phyloP scores from a whole-genome alignment of 768 basidiomycete genomes.

The Tricholoma saponaceum region DNA sequence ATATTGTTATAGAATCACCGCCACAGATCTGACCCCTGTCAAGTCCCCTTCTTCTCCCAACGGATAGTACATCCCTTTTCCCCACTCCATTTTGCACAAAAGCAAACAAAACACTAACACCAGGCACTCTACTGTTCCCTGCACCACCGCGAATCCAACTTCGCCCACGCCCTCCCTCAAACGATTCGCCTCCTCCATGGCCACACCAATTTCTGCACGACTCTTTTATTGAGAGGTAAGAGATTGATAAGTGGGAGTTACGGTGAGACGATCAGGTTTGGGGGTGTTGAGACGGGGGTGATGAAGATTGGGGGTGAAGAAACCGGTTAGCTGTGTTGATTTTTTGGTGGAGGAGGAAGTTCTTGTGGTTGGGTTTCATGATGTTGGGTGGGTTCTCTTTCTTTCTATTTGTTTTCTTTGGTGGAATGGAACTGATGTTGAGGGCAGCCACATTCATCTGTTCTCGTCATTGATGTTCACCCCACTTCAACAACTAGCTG shows the following conservation, averaged over 20 bases:
- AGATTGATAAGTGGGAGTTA: conserved; percentile 86
- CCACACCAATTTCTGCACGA: conserved; percentile 87
- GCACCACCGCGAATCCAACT: conserved; percentile 84
- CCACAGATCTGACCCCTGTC: conserved; percentile 65
- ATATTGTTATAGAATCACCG: conserved; percentile 71
- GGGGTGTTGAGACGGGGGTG: conserved; percentile 69
- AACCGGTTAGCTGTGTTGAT: conserved; percentile 87
- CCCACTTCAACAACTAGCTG: conserved; percentile 78
- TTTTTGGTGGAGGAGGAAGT: conserved; percentile 85
- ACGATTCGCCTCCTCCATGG: conserved; percentile 73
- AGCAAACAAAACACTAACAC: neutral
- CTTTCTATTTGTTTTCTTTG: neutral
- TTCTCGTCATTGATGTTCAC: conserved; percentile 84
- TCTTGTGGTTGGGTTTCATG: conserved; percentile 90
- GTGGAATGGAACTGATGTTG: neutral
- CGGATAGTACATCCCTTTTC: conserved; percentile 62
- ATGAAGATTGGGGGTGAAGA: conserved; percentile 78
- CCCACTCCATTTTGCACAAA: too few relatives aligned
- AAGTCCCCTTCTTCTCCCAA: conserved; percentile 58
- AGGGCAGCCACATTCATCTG: conserved; percentile 75
- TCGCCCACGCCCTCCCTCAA: conserved; percentile 72
- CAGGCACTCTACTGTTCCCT: conserved; percentile 71
- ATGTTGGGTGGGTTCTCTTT: conserved; percentile 65
- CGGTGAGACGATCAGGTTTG: conserved; percentile 90
- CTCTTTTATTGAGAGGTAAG: conserved; percentile 71